phyloP scores from a whole-genome alignment of 495 filamentous ascomycete species.

The Aspergillus wentii region DNA sequence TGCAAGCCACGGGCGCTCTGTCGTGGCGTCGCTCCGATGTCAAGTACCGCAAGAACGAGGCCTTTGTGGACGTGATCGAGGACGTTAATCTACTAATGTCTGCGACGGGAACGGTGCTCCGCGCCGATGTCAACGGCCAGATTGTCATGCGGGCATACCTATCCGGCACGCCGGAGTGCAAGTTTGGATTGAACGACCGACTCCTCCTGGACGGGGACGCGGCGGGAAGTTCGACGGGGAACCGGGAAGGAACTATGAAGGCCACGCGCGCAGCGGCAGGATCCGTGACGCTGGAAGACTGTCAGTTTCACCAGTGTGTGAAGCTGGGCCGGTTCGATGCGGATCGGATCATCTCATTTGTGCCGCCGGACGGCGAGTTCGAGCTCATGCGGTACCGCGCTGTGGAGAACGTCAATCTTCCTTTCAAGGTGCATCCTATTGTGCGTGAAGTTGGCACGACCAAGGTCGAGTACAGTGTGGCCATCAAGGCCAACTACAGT shows the following conservation, averaged over 20 bases:
- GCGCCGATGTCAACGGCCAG: conserved; percentile 95
- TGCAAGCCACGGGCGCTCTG: conserved; percentile 96
- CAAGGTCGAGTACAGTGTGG: conserved; percentile 98
- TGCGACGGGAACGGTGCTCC: conserved; percentile 87
- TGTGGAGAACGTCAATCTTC: conserved; percentile 98
- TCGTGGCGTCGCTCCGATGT: conserved; percentile 97
- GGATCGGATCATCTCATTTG: conserved; percentile 95
- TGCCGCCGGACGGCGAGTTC: conserved; percentile 97
- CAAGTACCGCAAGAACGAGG: conserved; percentile 99
- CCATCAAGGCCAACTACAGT: conserved; percentile 94
- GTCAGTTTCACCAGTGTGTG: conserved; percentile 99
- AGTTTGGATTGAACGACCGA: conserved; percentile 97
- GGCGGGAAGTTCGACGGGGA: conserved; percentile 44
- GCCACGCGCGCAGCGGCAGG: conserved; percentile 93
- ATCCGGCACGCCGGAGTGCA: conserved; percentile 94
- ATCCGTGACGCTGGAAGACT: conserved; percentile 94
- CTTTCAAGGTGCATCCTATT: conserved; percentile 98
- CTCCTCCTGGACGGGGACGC: conserved; percentile 80
- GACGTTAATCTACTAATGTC: conserved; percentile 99
- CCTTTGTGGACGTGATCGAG: conserved; percentile 98
- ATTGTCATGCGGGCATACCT: conserved; percentile 99
- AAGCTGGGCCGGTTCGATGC: conserved; percentile 96
- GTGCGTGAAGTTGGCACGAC: conserved; percentile 96
- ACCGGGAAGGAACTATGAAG: conserved; percentile 49
- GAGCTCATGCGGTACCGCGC: conserved; percentile 99